These are phyloP conservation scores for Cryptococcus sp. DNA, from an alignment of 1,284 basidiomycete genomes.

Conservation along the genomic window DNA sequence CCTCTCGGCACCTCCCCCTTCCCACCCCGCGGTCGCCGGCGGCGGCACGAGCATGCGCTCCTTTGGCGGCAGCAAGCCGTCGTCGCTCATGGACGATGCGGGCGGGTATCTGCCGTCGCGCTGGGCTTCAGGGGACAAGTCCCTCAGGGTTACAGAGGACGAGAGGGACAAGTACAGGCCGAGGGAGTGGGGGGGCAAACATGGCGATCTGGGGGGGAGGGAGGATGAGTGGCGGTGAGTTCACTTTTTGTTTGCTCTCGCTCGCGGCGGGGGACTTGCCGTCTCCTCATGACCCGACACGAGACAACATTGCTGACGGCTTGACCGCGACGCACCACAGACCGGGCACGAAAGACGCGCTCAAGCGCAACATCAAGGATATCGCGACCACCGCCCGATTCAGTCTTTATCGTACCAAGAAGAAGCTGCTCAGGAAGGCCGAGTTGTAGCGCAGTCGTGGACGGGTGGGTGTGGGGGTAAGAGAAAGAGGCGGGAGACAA, in stretches of 20 bases:
- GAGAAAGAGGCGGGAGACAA: no score
- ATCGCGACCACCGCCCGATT: constrained; percentile 44
- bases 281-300: not conserved
- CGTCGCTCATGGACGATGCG: constrained; percentile 37
- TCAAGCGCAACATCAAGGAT: constrained; percentile 49
- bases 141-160: constrained; percentile 39
- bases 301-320: not conserved
- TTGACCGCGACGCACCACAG: constrained; percentile 22
- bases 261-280: not conserved
- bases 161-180: constrained; percentile 48
- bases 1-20: no score
- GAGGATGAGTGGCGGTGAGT: constrained; percentile 49
- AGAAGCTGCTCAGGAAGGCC: constrained; percentile 48
- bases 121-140: constrained; percentile 47
- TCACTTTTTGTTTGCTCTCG: not conserved
- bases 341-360: constrained; percentile 39
- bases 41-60: not conserved
- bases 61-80: constrained; percentile 13
- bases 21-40: not conserved
- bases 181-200: constrained; percentile 42
- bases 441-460: constrained; percentile 14
- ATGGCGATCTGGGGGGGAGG: constrained; percentile 39
- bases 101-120: constrained; percentile 47
- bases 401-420: constrained; percentile 47
- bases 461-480: not conserved